Base-by-base conservation (phyloP, 441 rosid genomes). In the Biscutella laevigata region DNA sequence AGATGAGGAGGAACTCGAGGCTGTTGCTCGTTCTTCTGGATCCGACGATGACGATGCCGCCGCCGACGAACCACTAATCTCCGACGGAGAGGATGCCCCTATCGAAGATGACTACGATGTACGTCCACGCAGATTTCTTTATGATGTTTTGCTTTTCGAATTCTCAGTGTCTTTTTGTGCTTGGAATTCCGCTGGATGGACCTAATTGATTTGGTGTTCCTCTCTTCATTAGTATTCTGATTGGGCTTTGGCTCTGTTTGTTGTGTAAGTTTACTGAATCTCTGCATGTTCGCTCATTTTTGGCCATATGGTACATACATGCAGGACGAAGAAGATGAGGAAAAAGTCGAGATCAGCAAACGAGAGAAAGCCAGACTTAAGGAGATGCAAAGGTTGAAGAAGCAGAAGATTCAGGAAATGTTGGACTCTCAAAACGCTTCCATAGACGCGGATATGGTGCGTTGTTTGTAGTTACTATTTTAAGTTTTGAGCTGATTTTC, bases 401-500 rank as follows among this genome's bases (percentile, higher is more conserved):
- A 83, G 28, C 84, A 88, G 57, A 88, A 86, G 81, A 70, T 88
- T 75, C 97, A 86, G 68, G 99, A 94, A 53, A 84, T 88, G 64
- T 64, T 92, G 60, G 97, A 88, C 27, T 73, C 72, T 0, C 97
- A 94, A 62, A 94, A 94, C 77, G 99, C 99, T 6, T 77, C 95
- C 16, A 81, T 94, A 9, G 95, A 88, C 28, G 97, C 96, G 12
- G 97, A 86, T 63, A 89, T 94, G 90, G 99, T 94, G 35, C 4
- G 71, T 66, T 15, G 62, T 57, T 16, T 38, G 8, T 16, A 29
- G 4, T 45, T 4, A 39, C 6, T 4, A 6, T 20, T 9, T 39
- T 10, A 19, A 46, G 20, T 20, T 39, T 46, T 60, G 2, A 46
- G 35, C 6, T 59, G 8, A 20, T 26, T 45, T 17, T 39, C 2